Conservation (phyloP, 176 grass and related monocot species). For the Lolium multiflorum region DNA sequence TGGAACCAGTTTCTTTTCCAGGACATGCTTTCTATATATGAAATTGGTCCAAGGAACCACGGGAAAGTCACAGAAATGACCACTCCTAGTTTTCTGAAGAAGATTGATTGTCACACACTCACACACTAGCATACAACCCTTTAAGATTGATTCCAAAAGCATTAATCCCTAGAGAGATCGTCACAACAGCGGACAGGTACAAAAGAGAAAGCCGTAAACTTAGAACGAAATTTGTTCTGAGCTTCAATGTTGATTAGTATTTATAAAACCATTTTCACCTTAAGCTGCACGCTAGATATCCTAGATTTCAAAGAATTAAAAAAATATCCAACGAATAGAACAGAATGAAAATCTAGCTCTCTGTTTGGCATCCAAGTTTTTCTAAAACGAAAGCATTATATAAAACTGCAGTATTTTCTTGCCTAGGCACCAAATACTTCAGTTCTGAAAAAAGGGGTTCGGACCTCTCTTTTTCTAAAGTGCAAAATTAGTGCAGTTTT, state of each 20-base stretch:
- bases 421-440: too few relatives aligned
- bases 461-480: too few relatives aligned
- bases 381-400: too few relatives aligned
- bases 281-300: too few relatives aligned
- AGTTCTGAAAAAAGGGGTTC: too few relatives aligned
- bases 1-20: neutral
- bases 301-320: neutral
- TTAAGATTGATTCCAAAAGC: neutral
- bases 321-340: neutral
- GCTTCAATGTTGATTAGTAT: too few relatives aligned
- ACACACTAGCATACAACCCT: neutral
- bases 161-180: neutral
- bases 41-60: neutral
- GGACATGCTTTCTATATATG: neutral
- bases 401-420: too few relatives aligned
- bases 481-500: too few relatives aligned
- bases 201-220: neutral
- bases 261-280: too few relatives aligned
- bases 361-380: too few relatives aligned
- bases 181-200: neutral
- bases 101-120: neutral
- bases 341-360: neutral
- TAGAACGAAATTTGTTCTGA: neutral
- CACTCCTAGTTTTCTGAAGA: neutral
- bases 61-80: neutral